Conservation (phyloP, 228 moss, liverwort and hornwort species). For the Sphagnum fallax region DNA sequence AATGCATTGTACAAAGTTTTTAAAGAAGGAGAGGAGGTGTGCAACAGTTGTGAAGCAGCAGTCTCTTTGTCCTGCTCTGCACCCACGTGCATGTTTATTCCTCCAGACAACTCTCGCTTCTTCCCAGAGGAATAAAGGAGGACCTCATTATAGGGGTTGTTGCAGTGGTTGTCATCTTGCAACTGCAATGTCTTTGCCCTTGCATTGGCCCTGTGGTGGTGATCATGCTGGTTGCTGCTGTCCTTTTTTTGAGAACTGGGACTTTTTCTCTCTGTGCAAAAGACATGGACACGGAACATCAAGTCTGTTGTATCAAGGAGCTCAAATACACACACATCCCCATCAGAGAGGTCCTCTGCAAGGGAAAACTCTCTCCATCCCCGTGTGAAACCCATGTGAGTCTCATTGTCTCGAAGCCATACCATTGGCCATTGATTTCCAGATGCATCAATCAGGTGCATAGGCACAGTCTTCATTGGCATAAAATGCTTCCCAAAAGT, state of each 20-base stretch:
- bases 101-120: slow-evolving; percentile 6
- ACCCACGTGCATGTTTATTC: background rate
- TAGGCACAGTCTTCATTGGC: slow-evolving; percentile 35
- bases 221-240: too few relatives aligned
- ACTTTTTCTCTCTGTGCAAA: slow-evolving; percentile 24
- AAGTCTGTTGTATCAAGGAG: slow-evolving; percentile 28
- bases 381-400: slow-evolving; percentile 43
- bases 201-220: slow-evolving; percentile 5
- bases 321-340: slow-evolving; percentile 43
- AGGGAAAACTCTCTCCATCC: slow-evolving; percentile 43
- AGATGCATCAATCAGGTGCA: slow-evolving; percentile 29
- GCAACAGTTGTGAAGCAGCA: slow-evolving; percentile 1
- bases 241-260: too few relatives aligned
- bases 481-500: slow-evolving; percentile 48
- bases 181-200: slow-evolving; percentile 18
- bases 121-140: background rate
- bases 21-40: slow-evolving; percentile 9
- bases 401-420: slow-evolving; percentile 47
- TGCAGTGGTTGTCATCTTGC: background rate
- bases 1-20: slow-evolving; percentile 5
- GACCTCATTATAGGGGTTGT: background rate
- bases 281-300: slow-evolving; percentile 27
- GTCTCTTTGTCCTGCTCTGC: slow-evolving; percentile 7
- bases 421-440: slow-evolving; percentile 42
- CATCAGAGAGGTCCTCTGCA: slow-evolving; percentile 29